Base-by-base conservation (phyloP, 257 asterid species). In the Solanum virginianum region DNA sequence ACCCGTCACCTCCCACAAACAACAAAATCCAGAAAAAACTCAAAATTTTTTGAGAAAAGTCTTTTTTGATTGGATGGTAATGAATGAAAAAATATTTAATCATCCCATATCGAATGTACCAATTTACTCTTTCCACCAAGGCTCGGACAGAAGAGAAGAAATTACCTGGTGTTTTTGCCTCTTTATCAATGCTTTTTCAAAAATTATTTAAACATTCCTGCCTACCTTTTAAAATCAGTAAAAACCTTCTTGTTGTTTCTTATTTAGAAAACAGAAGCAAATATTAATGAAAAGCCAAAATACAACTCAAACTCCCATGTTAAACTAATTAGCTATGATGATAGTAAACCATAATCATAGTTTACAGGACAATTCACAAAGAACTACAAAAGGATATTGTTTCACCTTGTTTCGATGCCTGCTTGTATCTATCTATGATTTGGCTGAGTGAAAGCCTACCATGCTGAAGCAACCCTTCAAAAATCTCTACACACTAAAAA, bases 361-460 rank as follows among this genome's bases (percentile, higher is more conserved):
- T 79, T 53, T 79, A 53, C 66, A 53, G 54, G 83, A 79, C 2
- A 29, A 11, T 79, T 79, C 24, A 17, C 49, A 60, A 65, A 82
- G 18, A 60, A 63, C 49, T 63, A 54, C 86, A 83, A 43, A 54
- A 24, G 26, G 80, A 80, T 75, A 22, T 75, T 79, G 68, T 84
- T 59, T 82, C 72, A 90, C 90, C 91, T 89, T 75, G 88, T 89
- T 88, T 92, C 72, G 90, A 80, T 53, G 88, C 88, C 87, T 91
- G 90, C 89, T 85, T 90, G 85, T 86, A 88, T 89, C 96, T 90
- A 80, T 91, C 97, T 77, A 93, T 71, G 55, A 95, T 92, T 89
- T 93, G 94, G 85, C 89, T 86, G 69, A 92, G 57, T 0, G 98
- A 90, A 84, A 95, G 97, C 91, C 99, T 92, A 49, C 99, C 99